A percentile compares a stretch with the other conserved stretches of the same genome.
Evolutionary conservation across 148 eudicot genomes (phyloP).

Genomic region (Chenopodium quinoa): DNA sequence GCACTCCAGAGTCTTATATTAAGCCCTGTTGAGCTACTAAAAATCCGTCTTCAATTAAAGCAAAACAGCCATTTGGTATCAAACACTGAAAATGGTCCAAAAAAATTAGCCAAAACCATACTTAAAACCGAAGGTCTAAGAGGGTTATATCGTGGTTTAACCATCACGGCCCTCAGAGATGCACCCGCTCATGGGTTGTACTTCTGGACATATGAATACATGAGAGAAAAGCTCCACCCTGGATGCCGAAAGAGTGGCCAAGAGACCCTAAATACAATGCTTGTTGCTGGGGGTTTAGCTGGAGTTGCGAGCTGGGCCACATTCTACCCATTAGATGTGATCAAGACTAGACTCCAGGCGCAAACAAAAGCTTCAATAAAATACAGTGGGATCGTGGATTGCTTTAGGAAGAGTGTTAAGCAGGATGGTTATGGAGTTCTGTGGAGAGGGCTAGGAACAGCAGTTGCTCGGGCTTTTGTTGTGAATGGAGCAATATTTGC

Average conservation of each 20-base stretch:
- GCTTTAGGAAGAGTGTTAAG: constrained; percentile 56
- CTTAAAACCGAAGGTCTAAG: constrained; percentile 48
- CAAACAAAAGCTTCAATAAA: constrained; percentile 39
- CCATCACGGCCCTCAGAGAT: constrained; percentile 74
- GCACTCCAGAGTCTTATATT: constrained; percentile 77
- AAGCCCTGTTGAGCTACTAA: constrained; percentile 75
- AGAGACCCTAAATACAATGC: constrained; percentile 70
- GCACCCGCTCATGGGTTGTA: constrained; percentile 83
- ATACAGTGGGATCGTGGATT: constrained; percentile 67
- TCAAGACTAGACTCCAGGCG: constrained; percentile 75
- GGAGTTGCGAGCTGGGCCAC: constrained; percentile 81
- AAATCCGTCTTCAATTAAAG: constrained; percentile 80
- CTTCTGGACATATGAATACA: constrained; percentile 75
- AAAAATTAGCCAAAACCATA: constrained; percentile 51
- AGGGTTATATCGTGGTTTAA: constrained; percentile 75
- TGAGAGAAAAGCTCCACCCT: constrained; percentile 73
- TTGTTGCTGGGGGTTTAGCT: constrained; percentile 84
- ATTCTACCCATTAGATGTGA: constrained; percentile 84
- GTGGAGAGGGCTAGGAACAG: constrained; percentile 79
- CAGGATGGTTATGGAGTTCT: constrained; percentile 65
- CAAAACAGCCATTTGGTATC: constrained; percentile 10
- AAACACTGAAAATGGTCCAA: constrained; percentile 43
- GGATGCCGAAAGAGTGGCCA: constrained; percentile 74
- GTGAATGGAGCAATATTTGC: constrained; percentile 85
- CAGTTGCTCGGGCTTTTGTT: constrained; percentile 76